These are phyloP conservation scores for Fusarium sp. DNA, from an alignment of 2,329 filamentous ascomycete genomes.

Conservation along the genomic window DNA sequence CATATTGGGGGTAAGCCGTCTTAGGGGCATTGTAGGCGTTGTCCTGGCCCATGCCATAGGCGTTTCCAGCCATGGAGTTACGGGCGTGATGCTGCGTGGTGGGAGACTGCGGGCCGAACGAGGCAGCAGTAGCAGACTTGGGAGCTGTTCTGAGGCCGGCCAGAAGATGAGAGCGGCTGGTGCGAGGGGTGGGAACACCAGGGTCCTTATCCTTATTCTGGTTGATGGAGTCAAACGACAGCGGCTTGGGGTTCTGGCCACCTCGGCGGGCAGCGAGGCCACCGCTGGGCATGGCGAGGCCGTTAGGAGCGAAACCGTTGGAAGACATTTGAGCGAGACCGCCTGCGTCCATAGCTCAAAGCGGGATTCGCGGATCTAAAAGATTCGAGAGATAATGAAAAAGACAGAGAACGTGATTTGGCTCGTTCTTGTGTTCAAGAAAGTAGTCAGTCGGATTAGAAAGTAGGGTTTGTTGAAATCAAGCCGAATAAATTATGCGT, in stretches of 20 bases:
- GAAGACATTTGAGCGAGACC: conserved; percentile 99
- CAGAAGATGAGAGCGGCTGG: conserved; percentile 93
- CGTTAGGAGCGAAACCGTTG: conserved; percentile 80
- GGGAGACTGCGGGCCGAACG: conserved; percentile 78
- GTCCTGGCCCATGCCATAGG: conserved; percentile 62
- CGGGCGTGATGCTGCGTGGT: conserved; percentile 62
- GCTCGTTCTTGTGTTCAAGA: conserved; percentile 36
- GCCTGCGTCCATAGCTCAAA: conserved; percentile 88
- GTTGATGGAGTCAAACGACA: conserved; percentile 82
- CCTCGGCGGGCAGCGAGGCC: conserved; percentile 89
- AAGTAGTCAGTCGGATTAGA: conserved; percentile 44
- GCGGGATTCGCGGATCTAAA: conserved; percentile 36
- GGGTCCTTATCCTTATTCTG: conserved; percentile 77
- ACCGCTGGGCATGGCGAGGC: conserved; percentile 81
- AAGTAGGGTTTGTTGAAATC: conserved; percentile 40
- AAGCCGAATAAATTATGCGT: conserved; percentile 47
- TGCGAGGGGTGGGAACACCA: conserved; percentile 85
- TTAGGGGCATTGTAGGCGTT: conserved; percentile 67
- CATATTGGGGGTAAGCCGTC: conserved; percentile 69
- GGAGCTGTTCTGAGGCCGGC: conserved; percentile 94
- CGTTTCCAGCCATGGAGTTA: conserved; percentile 61
- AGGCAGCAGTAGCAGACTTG: conserved; percentile 82
- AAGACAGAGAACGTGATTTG: conserved; percentile 44
- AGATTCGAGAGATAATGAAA: conserved; percentile 28
- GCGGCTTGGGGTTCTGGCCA: conserved; percentile 89